Conservation (phyloP, 192 early-diverging fungal genomes). For the Spizellomyces punctatus region DNA sequence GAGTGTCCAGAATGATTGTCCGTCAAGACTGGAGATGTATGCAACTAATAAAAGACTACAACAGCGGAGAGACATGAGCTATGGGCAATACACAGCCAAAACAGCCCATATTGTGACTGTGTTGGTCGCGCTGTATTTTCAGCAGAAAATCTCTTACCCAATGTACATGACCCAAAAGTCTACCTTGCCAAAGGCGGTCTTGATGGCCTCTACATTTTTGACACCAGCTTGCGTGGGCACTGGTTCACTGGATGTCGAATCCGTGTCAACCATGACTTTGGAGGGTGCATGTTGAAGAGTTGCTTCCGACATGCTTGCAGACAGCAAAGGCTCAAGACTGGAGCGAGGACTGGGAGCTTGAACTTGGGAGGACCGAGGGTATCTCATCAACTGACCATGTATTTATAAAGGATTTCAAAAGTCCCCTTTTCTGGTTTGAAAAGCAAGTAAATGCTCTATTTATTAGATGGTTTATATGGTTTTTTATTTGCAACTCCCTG, state of each 20-base stretch:
- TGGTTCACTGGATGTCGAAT: background rate
- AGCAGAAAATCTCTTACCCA: background rate
- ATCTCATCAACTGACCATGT: too few species aligned
- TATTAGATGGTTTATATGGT: too few species aligned
- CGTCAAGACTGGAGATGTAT: slow-evolving; percentile 3
- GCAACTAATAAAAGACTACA: background rate
- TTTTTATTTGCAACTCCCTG: too few species aligned
- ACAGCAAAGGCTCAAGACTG: too few species aligned
- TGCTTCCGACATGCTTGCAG: too few species aligned
- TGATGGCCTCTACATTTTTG: background rate
- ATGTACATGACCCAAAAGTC: slow-evolving; percentile 14
- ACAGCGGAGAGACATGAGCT: too few species aligned
- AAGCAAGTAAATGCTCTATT: too few species aligned
- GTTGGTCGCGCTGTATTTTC: background rate
- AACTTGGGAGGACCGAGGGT: too few species aligned
- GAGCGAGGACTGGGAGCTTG: too few species aligned
- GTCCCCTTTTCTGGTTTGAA: too few species aligned
- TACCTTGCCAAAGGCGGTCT: background rate
- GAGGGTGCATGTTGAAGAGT: background rate
- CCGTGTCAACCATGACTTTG: background rate
- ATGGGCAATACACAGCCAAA: too few species aligned
- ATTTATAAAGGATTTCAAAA: too few species aligned
- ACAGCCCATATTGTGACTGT: background rate
- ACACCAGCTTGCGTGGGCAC: slow-evolving; percentile 3
- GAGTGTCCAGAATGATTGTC: slow-evolving; percentile 1